phyloP scores from a whole-genome alignment of 768 basidiomycete genomes.

The Gloeopeniophorella convolvens region DNA sequence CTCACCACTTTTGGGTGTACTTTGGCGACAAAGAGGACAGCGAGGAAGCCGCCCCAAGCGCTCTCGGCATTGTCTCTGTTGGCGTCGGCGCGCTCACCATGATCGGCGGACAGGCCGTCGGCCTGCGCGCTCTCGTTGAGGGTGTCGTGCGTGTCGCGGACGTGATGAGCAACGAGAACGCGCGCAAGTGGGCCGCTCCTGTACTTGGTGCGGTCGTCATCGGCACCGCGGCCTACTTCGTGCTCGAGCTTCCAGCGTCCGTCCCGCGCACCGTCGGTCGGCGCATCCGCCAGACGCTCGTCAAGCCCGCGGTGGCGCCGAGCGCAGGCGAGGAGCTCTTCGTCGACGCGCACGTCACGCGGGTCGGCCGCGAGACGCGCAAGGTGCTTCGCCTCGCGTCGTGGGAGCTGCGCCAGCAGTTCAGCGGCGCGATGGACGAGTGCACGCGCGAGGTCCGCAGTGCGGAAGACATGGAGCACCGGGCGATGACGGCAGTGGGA shows the following conservation, averaged over 20 bases:
- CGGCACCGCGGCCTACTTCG: constrained; percentile 71
- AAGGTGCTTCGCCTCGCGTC: constrained; percentile 88
- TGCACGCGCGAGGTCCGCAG: constrained; percentile 66
- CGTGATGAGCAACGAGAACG: constrained; percentile 69
- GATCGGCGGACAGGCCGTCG: constrained; percentile 78
- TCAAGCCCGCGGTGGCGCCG: constrained; percentile 37
- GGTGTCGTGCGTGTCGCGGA: constrained; percentile 70
- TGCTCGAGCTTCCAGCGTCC: constrained; percentile 80
- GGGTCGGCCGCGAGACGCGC: constrained; percentile 79
- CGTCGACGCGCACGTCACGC: constrained; percentile 56
- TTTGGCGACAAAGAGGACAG: constrained; percentile 52
- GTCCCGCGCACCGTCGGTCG: constrained; percentile 89
- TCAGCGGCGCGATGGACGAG: constrained; percentile 76
- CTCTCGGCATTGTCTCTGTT: constrained; percentile 66
- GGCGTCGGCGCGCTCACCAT: constrained; percentile 85
- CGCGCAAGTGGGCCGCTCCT: constrained; percentile 84
- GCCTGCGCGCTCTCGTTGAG: constrained; percentile 71
- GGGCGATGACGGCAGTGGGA: constrained; percentile 60
- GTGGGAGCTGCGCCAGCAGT: constrained; percentile 85
- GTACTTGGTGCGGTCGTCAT: constrained; percentile 70
- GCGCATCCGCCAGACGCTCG: constrained; percentile 63
- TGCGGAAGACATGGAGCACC: constrained; percentile 70
- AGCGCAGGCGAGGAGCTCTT: constrained; percentile 50
- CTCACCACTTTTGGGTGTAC: constrained; percentile 68
- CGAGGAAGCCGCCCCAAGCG: constrained; percentile 46